These are phyloP conservation scores for Cercospora nicotianae DNA, from an alignment of 2,329 filamentous ascomycete genomes.

Conservation along the genomic window DNA sequence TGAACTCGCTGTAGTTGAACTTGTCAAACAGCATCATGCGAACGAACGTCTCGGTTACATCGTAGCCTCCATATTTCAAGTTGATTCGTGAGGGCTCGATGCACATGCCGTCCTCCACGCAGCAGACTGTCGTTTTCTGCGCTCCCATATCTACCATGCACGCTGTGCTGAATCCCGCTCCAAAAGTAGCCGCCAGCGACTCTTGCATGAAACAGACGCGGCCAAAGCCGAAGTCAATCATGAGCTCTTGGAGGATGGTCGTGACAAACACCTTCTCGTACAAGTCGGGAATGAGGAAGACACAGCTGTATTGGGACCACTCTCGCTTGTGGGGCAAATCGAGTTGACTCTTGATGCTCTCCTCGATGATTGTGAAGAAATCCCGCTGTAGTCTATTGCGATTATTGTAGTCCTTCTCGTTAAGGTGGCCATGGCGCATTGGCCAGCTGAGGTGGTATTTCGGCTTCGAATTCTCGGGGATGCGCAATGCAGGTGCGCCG, in stretches of 20 bases:
- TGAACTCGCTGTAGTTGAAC: slow-evolving; percentile 94
- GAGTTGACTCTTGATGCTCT: slow-evolving; percentile 81
- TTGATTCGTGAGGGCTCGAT: slow-evolving; percentile 94
- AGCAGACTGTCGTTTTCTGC: slow-evolving; percentile 95
- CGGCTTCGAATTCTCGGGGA: slow-evolving; percentile 84
- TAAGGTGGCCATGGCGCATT: slow-evolving; percentile 79
- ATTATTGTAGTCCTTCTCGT: slow-evolving; percentile 82
- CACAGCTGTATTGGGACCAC: slow-evolving; percentile 88
- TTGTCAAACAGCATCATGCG: slow-evolving; percentile 98
- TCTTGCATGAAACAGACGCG: slow-evolving; percentile 94
- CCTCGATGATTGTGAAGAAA: slow-evolving; percentile 81
- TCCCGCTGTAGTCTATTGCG: slow-evolving; percentile 82
- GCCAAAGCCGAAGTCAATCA: slow-evolving; percentile 86
- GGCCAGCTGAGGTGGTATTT: slow-evolving; percentile 94
- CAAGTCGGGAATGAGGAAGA: slow-evolving; percentile 94
- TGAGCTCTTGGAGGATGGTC: slow-evolving; percentile 76
- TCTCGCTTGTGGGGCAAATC: slow-evolving; percentile 74
- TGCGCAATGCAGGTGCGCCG: slow-evolving; percentile 76
- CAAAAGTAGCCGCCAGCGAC: slow-evolving; percentile 90
- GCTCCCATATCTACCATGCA: slow-evolving; percentile 96
- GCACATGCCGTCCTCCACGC: slow-evolving; percentile 93
- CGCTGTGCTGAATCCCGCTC: slow-evolving; percentile 87
- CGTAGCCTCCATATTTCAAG: slow-evolving; percentile 86
- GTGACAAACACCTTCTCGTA: slow-evolving; percentile 95
- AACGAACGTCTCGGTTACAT: slow-evolving; percentile 91